Conservation (phyloP, 2,329 filamentous ascomycete species). For the Fusarium dimerum region DNA sequence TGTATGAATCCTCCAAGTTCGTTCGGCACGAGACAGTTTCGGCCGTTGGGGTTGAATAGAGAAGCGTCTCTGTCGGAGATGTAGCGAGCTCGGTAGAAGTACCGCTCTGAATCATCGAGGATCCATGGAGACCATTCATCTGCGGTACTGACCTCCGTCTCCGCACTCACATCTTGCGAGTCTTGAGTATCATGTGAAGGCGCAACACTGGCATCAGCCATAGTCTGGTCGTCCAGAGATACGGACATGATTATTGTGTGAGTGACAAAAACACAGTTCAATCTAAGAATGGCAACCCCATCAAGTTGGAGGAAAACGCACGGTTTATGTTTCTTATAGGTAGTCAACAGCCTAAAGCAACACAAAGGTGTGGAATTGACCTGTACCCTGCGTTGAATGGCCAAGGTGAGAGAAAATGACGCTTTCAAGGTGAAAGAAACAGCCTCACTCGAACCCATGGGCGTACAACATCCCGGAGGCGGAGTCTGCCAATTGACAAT, state of each 20-base stretch:
- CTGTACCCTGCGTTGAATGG: background rate
- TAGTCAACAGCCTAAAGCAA: background rate
- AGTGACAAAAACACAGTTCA: background rate
- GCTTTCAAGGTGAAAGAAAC: background rate
- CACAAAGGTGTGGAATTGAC: background rate
- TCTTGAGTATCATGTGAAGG: background rate
- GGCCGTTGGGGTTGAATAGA: constrained; percentile 13
- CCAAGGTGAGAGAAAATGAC: no score
- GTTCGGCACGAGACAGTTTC: constrained; percentile 22
- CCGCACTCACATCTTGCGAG: background rate
- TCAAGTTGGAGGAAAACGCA: background rate
- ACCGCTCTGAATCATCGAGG: constrained; percentile 10
- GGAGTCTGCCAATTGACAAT: background rate
- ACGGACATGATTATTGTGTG: background rate
- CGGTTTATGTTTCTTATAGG: background rate
- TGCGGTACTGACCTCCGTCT: background rate
- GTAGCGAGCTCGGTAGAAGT: constrained; percentile 26
- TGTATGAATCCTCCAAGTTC: constrained; percentile 21
- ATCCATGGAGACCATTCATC: constrained; percentile 22
- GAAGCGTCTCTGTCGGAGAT: constrained; percentile 18
- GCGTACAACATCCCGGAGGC: background rate
- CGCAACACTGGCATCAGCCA: background rate
- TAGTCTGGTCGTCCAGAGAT: background rate
- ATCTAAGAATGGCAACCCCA: background rate
- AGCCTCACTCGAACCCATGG: background rate